These are phyloP conservation scores for Grammothele lineata DNA, from an alignment of 768 basidiomycete species.

Conservation along the genomic window DNA sequence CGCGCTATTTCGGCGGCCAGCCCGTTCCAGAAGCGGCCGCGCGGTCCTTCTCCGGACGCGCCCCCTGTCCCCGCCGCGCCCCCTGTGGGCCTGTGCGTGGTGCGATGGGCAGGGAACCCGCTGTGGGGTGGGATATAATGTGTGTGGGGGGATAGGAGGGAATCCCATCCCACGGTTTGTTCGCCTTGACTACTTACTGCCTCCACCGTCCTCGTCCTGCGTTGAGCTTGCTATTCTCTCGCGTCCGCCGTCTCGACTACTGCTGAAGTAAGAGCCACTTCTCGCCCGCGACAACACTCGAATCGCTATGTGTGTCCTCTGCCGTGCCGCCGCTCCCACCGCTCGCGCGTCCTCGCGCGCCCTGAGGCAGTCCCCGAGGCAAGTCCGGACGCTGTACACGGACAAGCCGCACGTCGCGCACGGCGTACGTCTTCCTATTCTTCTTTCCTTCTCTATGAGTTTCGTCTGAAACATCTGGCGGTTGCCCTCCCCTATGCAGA, in stretches of 20 bases:
- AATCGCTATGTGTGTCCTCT: conserved; percentile 11
- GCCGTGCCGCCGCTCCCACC: conserved; percentile 5
- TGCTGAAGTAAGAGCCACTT: too few species aligned
- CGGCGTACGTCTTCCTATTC: conserved; percentile 2
- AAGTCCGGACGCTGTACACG: conserved; percentile 9
- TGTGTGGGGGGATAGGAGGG: too few species aligned
- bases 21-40: conserved; percentile 1
- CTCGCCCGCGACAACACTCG: too few species aligned
- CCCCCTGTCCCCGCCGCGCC: background rate
- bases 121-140: too few species aligned
- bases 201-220: too few species aligned
- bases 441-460: background rate
- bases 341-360: conserved; percentile 8
- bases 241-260: too few species aligned
- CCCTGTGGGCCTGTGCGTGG: background rate
- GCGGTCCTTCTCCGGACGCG: conserved; percentile 13
- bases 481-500: conserved; percentile 11
- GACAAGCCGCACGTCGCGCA: conserved; percentile 9
- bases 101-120: background rate
- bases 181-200: background rate
- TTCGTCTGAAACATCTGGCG: too few species aligned
- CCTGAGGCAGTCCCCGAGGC: conserved; percentile 6
- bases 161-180: background rate
- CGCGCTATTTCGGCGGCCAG: too few species aligned
- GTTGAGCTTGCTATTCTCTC: too few species aligned